Percentiles rank a stretch among this genome's conserved stretches.
Evolutionary conservation across 1,284 basidiomycete genomes (phyloP).

Genomic region (Fomes fomentarius): DNA sequence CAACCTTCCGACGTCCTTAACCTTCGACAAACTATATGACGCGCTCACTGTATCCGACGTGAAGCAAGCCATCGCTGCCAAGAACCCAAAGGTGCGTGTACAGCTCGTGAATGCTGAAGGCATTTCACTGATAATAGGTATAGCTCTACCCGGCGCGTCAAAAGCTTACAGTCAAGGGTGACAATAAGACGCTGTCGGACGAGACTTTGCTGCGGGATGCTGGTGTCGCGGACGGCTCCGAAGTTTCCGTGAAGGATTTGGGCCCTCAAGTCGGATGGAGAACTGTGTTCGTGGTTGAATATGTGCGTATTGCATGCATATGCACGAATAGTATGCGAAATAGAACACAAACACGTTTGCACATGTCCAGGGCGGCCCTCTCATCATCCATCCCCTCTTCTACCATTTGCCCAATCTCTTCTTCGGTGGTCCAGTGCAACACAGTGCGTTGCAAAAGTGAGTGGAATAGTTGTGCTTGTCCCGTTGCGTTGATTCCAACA

Average conservation of each 20-base stretch:
- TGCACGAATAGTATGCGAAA: not conserved
- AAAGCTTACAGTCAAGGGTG: conserved; percentile 66
- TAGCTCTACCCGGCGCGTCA: conserved; percentile 78
- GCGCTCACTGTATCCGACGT: conserved; percentile 60
- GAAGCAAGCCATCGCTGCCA: conserved; percentile 58
- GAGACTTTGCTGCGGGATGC: conserved; percentile 61
- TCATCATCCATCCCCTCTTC: conserved; percentile 89
- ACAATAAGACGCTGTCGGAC: conserved; percentile 65
- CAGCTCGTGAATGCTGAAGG: no score
- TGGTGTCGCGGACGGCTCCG: conserved; percentile 58
- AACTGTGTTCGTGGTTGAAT: conserved; percentile 89
- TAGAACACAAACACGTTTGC: conserved; percentile 2
- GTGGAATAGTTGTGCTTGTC: conserved; percentile 20
- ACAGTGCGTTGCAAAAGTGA: conserved; percentile 81
- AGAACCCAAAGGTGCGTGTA: conserved; percentile 58
- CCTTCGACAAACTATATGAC: conserved; percentile 51
- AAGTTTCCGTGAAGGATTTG: conserved; percentile 83
- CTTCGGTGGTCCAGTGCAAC: conserved; percentile 71
- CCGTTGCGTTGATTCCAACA: not conserved
- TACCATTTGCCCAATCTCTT: conserved; percentile 74
- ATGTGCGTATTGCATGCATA: conserved; percentile 57
- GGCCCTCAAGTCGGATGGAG: conserved; percentile 88
- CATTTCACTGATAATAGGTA: not conserved
- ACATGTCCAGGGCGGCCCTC: conserved; percentile 75
- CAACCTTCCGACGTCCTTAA: conserved; percentile 59